Percentiles rank a stretch among this genome's conserved stretches.
These are phyloP conservation scores for Pestalotiopsis fici DNA, from an alignment of 2,329 filamentous ascomycete genomes.

Conservation along the genomic window DNA sequence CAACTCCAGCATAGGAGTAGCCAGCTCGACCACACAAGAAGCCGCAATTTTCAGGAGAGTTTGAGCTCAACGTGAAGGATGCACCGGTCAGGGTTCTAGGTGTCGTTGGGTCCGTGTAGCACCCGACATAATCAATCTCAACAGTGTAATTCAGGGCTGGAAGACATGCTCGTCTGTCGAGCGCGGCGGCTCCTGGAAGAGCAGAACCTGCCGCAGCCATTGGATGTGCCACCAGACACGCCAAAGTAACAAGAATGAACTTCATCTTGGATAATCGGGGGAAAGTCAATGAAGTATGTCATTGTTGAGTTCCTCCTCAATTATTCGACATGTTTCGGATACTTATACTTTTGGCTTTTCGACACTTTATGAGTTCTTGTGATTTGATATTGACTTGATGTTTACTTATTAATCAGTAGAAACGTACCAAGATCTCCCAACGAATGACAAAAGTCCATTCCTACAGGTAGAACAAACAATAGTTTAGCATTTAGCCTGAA, in stretches of 20 bases:
- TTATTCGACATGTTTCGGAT: background rate
- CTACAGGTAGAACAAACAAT: background rate
- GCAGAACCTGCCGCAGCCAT: background rate
- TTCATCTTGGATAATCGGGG: background rate
- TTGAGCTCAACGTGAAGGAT: background rate
- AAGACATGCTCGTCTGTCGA: background rate
- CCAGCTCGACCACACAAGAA: background rate
- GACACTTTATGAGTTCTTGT: background rate
- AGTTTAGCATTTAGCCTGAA: background rate
- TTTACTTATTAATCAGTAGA: background rate
- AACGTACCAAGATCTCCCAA: background rate
- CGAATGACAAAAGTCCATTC: background rate
- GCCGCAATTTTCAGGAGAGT: background rate
- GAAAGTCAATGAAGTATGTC: background rate
- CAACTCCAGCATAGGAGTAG: background rate
- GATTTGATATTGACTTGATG: background rate
- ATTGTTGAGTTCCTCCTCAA: background rate
- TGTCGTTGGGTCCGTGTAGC: background rate
- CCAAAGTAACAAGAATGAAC: background rate
- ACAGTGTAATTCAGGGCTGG: background rate
- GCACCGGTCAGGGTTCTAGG: background rate
- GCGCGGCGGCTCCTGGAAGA: background rate
- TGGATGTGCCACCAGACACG: background rate
- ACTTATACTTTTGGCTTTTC: background rate
- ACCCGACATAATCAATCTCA: background rate